Evolutionary conservation across 306 rosid species (phyloP), one percentile per base, ranked within the genome.

Genomic region (Medicago lupulina): DNA sequence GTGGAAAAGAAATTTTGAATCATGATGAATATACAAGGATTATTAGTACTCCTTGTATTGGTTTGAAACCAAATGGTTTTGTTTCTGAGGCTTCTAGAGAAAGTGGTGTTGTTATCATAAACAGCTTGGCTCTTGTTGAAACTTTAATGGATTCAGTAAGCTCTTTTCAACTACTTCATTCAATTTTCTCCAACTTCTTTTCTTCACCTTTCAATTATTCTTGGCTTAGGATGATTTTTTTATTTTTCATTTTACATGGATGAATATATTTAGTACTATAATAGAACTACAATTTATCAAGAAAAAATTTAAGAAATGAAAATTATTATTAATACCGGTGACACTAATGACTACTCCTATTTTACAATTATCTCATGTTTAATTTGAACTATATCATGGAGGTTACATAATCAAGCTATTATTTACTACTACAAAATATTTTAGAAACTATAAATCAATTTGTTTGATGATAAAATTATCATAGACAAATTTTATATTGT

Each of bases 81-180:
- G 96, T 85, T 39, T 76, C 90, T 1, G 99, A 96, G 74, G 97
- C 97, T 6, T 89, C 98, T 28, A 87, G 93, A 67, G 97, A 96
- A 79, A 83, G 91, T 74, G 99, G 97, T 14, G 80, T 90, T 84
- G 99, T 95, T 79, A 90, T 95, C 61, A 89, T 95, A 67, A 95
- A 92, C 84, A 90, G 97, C 86, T 65, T 89, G 77, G 96, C 92
- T 18, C 96, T 95, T 39, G 97, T 95, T n/a, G 99, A 95, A 50
- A 90, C 97, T 2, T 69, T 95, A 70, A 92, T 95, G 97, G 99
- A 95, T 69, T 86, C 97, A 25, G 99, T 94, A 88, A 77, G 79
- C 34, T 16, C 7, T 49, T 8, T 74, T 9, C 60, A 64, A 36
- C 64, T 43, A 9, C 63, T 50, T 57, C 13, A 21, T 9, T 19